phyloP scores from a whole-genome alignment of 1,284 basidiomycete genomes.

The Megacollybia platyphylla region DNA sequence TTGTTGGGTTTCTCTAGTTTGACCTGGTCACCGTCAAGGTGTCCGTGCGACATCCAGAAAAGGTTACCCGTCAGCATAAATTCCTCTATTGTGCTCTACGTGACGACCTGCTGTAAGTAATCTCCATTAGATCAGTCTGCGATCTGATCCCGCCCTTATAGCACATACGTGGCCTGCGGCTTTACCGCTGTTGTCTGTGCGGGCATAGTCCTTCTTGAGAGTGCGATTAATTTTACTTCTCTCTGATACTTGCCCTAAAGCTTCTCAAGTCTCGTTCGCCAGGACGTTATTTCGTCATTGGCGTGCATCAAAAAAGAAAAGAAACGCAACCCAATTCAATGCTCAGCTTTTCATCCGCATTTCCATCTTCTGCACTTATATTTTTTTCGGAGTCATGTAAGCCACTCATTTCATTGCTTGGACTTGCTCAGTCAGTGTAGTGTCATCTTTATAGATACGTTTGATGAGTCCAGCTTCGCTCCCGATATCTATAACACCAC shows the following conservation, averaged over 20 bases:
- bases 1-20: neutral
- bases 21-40: slow-evolving; percentile 8
- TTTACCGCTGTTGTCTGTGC: slow-evolving; percentile 20
- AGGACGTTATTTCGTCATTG: slow-evolving; percentile 15
- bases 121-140: neutral
- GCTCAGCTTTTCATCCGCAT: slow-evolving; percentile 20
- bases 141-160: slow-evolving; percentile 6
- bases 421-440: slow-evolving; percentile 9
- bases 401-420: slow-evolving; percentile 7
- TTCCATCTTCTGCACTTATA: slow-evolving; percentile 19
- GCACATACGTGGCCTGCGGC: slow-evolving; percentile 15
- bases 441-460: slow-evolving; percentile 15
- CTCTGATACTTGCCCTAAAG: neutral
- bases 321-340: slow-evolving; percentile 12
- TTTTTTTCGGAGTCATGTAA: slow-evolving; percentile 19
- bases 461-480: slow-evolving; percentile 10
- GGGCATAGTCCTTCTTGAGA: slow-evolving; percentile 15
- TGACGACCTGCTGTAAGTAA: slow-evolving; percentile 13
- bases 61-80: slow-evolving; percentile 14
- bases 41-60: slow-evolving; percentile 13
- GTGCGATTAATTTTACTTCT: slow-evolving; percentile 11
- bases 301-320: slow-evolving; percentile 14
- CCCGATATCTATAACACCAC: slow-evolving; percentile 23
- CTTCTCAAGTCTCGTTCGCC: neutral
- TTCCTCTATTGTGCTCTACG: slow-evolving; percentile 22